Base-by-base conservation (phyloP, 1,284 basidiomycete genomes). In the Hypsizygus ulmarius region DNA sequence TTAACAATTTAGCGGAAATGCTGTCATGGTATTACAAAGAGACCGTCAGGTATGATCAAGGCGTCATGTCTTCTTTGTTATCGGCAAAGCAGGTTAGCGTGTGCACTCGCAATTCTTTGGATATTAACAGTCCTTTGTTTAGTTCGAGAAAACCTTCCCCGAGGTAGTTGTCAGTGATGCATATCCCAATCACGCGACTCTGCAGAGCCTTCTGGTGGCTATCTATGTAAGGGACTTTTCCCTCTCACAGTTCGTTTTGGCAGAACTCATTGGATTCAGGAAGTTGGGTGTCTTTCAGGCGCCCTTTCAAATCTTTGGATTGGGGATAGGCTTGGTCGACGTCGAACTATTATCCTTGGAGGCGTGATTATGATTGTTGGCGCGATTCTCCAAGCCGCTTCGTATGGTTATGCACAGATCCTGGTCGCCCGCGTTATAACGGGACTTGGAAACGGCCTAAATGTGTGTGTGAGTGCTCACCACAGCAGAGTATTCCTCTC, bases 371-470 rank as follows among this genome's bases (percentile, higher is more conserved):
- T 84, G 82, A 78, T 81, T 32, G 68, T 81, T 34, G 82, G 82
- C n/a, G 79, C 81, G 5, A 75, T 81, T 48, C 66, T 84, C 9
- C 79, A 82, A 61, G 66, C 79, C 5, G 65, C 78, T 9, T 74
- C 79, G 4, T 78, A 71, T 57, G 67, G 69, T 39, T 78, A 82
- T 51, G 67, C 75, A 1, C 75, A 82, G 54, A 75, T 86, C 62
- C 72, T 82, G 21, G 75, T 81, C 16, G 82, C 81, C 8, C 79
- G 83, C 16, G 73, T 83, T 33, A 59, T 86, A 39, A 81, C 81
- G 0, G 82, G 83, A 27, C 57, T 87, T 14, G 82, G 85, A 8
- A 87, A 87, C 57, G 85, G 85, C 21, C 62, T 86, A 40, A 86
- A 86, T 57, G 79, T 80, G 45, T 32, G 75, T 60, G 10, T 15